Evolutionary conservation across 495 filamentous ascomycete species (phyloP).

Genomic region (Talaromyces borbonicus): DNA sequence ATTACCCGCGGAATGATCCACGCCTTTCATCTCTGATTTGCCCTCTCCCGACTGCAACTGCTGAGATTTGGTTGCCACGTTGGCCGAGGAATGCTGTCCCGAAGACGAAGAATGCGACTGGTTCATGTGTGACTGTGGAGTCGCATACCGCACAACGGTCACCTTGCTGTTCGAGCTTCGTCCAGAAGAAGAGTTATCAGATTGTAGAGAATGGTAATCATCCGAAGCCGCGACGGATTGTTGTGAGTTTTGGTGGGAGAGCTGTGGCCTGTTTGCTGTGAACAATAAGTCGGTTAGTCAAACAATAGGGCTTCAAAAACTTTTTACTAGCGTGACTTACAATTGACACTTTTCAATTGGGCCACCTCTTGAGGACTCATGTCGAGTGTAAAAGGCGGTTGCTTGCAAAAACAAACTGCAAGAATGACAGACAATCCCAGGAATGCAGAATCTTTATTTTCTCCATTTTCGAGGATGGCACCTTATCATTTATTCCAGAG

Average conservation of each 20-base stretch:
- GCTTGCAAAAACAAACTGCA: not conserved
- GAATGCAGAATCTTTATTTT: not conserved
- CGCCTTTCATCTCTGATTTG: not conserved
- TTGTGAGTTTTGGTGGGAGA: constrained; percentile 42
- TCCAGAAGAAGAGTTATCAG: constrained; percentile 34
- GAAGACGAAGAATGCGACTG: constrained; percentile 22
- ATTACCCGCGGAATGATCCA: constrained; percentile 1
- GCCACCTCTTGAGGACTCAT: not conserved
- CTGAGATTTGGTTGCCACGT: constrained; percentile 16
- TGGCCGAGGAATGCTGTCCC: constrained; percentile 19
- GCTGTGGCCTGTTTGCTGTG: constrained; percentile 43
- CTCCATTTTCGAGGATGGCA: not conserved
- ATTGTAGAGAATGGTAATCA: constrained; percentile 58
- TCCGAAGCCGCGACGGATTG: constrained; percentile 57
- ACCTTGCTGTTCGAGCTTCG: constrained; percentile 38
- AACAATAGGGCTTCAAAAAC: too few species aligned
- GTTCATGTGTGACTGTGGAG: constrained; percentile 33
- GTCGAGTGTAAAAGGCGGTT: not conserved
- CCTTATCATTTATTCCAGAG: not conserved
- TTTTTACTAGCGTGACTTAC: too few species aligned
- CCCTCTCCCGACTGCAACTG: constrained; percentile 7
- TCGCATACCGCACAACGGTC: constrained; percentile 41
- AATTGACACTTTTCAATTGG: constrained; percentile 1
- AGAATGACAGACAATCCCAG: not conserved
- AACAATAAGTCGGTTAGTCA: constrained; percentile 5